Base-by-base conservation (phyloP, 2,329 filamentous ascomycete genomes). In the Fusarium sterilihyphosum region DNA sequence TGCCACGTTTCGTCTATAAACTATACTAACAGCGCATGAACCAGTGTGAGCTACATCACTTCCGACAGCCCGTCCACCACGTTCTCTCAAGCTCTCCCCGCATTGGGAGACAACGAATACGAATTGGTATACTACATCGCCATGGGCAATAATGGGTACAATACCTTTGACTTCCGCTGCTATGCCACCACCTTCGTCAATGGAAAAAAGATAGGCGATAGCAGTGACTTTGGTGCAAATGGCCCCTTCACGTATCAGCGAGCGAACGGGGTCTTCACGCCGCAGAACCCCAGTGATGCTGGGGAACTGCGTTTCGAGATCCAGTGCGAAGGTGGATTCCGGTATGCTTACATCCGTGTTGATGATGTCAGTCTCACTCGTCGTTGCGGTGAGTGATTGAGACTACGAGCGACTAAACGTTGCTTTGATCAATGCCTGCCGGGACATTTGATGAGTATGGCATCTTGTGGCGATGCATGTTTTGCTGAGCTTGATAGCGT, bases 71-170 rank as follows among this genome's bases (percentile, higher is more conserved):
- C 12, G 20, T 13, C 16, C 17, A 17, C 47, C 26, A 35, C 18
- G 22, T 54, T 70, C 37, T 38, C 29, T 2, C 67, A 70, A 22
- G n/a, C 41, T 31, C 44, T 69, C 4, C 38, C 49, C 18, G 37
- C 43, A 2, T 38, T 69, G 5, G 49, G 49, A 29, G 26, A 38
- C n/a, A 14, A 13, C 10, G 13, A 8, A 18, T 67, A 70, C 11
- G 18, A 17, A 12, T 47, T 70, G 11, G 33, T 56, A 3, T 70
- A 70, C 52, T 65, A 46, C 16, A 17, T 70, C 17, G 22, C 22
- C 16, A 4, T 70, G 5, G 29, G 59, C 5, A 47, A 43, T 5
- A 5, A 22, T 33, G 29, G 18, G 8, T 14, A 43, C 16, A 12
- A 24, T 9, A 44, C 22, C 5, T 13, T 22, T 3, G 13, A 6